Evolutionary conservation across 2,329 filamentous ascomycete genomes (phyloP), one percentile per base, ranked within the genome.

Genomic region (Talaromyces sp.): DNA sequence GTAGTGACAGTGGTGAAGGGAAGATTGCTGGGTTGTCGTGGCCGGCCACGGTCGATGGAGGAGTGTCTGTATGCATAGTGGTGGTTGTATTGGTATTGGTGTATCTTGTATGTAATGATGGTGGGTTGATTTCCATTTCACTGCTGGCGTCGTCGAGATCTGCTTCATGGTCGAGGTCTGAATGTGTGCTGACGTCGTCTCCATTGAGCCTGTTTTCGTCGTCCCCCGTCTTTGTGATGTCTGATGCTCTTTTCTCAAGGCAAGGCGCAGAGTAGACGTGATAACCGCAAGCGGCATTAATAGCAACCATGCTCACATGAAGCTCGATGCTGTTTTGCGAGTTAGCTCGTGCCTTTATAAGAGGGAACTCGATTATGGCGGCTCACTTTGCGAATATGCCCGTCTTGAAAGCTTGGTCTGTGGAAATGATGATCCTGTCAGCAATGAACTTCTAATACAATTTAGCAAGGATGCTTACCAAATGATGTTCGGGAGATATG

Each of bases 301-400:
- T 21, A 23, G 28, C 50, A 23, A 54, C 31, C 11, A 54, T 23
- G 6, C 50, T 31, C 11, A 54, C n/a, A 37, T 54, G 50, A 8
- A 54, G 50, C 2, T 54, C 50, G 31, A 37, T 54, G 5, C 50
- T 52, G 16, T 33, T 2, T 35, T 16, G 16, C n/a, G 7, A 14
- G 18, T 54, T n/a, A 54, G 50, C 50, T 28, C 3, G 28, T 28
- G 28, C 28, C 28, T 28, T 3, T 3, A 28, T 28, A 6, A 6
- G 6, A 28, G n/a, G n/a, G n/a, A n/a, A n/a, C n/a, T n/a, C n/a
- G n/a, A n/a, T n/a, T n/a, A n/a, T n/a, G n/a, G n/a, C 4, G 31
- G 5, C 50, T 54, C 16, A 54, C 50, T 54, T 54, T 35, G 50
- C 50, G 11, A 54, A 54, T 54, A 54, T 54, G 7, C 7, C 50